Evolutionary conservation across 140 eudicot genomes (phyloP).

Genomic region (Oenanthe javanica): DNA sequence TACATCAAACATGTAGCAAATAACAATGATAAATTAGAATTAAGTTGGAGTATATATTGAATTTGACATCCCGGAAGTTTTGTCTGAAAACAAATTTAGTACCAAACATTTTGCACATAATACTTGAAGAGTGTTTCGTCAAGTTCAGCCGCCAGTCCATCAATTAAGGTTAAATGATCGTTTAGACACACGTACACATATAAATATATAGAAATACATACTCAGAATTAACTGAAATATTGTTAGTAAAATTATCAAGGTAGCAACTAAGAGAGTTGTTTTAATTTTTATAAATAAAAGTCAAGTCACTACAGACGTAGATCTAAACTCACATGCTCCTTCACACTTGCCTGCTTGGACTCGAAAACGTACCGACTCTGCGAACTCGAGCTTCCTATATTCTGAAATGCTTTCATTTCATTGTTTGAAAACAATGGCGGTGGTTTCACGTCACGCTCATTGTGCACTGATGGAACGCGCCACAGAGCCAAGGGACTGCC

Average conservation of each 20-base stretch:
- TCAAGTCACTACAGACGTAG: conserved; percentile 51
- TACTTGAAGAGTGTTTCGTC: too few relatives aligned
- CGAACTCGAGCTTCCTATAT: conserved; percentile 13
- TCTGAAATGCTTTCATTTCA: conserved; percentile 22
- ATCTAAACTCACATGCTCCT: conserved; percentile 93
- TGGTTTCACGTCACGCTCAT: conserved; percentile 16
- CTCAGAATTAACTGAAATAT: background rate
- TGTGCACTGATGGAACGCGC: conserved; percentile 53
- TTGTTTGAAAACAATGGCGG: conserved; percentile 25
- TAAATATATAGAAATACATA: background rate
- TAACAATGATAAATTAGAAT: too few relatives aligned
- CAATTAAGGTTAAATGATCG: too few relatives aligned
- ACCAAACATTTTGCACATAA: too few relatives aligned
- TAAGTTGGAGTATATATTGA: too few relatives aligned
- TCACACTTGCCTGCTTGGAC: conserved; percentile 40
- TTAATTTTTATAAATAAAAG: background rate
- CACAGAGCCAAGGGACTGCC: conserved; percentile 71
- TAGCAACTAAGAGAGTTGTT: background rate
- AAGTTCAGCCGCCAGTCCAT: too few relatives aligned
- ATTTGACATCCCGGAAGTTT: too few relatives aligned
- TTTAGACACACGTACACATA: background rate
- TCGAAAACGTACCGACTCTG: conserved; percentile 37
- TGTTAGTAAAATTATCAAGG: background rate
- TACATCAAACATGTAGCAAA: too few relatives aligned
- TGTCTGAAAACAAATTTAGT: too few relatives aligned